Percentiles rank a stretch among this genome's conserved stretches.
phyloP scores from a whole-genome alignment of 2,329 filamentous ascomycete genomes.

The Stemphylium lycopersici region DNA sequence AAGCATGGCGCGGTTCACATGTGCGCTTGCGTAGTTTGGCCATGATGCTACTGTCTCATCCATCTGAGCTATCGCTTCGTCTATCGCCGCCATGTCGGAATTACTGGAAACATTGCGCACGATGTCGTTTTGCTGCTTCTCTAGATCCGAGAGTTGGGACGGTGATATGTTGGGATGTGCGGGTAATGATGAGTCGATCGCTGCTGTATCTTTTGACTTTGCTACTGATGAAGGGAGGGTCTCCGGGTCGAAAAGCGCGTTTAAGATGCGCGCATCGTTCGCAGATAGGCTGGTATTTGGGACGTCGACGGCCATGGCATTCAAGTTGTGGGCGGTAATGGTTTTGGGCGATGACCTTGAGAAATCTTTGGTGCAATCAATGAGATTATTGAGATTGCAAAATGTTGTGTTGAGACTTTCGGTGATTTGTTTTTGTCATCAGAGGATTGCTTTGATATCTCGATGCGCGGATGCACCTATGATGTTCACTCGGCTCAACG shows the following conservation, averaged over 20 bases:
- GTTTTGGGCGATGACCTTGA: neutral
- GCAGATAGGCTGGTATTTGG: conserved; percentile 56
- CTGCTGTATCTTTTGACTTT: conserved; percentile 50
- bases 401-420: neutral
- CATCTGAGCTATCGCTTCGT: conserved; percentile 50
- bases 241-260: conserved; percentile 51
- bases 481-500: conserved; percentile 8
- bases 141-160: conserved; percentile 47
- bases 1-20: conserved; percentile 77
- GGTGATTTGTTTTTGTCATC: neutral
- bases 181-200: conserved; percentile 52
- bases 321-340: neutral
- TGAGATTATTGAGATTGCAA: too few species aligned
- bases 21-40: conserved; percentile 73
- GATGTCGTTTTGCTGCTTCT: conserved; percentile 55
- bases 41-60: conserved; percentile 62
- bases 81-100: conserved; percentile 19
- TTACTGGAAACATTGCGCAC: conserved; percentile 34
- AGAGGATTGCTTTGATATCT: neutral
- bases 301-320: conserved; percentile 27
- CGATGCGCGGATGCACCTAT: neutral
- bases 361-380: neutral
- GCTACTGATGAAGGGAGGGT: conserved; percentile 57
- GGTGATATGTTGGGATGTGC: conserved; percentile 50
- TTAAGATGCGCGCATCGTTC: conserved; percentile 47